Evolutionary conservation across 2,329 filamentous ascomycete species (phyloP), one percentile per base, ranked within the genome.

Genomic region (Pseudogymnoascus sp.): DNA sequence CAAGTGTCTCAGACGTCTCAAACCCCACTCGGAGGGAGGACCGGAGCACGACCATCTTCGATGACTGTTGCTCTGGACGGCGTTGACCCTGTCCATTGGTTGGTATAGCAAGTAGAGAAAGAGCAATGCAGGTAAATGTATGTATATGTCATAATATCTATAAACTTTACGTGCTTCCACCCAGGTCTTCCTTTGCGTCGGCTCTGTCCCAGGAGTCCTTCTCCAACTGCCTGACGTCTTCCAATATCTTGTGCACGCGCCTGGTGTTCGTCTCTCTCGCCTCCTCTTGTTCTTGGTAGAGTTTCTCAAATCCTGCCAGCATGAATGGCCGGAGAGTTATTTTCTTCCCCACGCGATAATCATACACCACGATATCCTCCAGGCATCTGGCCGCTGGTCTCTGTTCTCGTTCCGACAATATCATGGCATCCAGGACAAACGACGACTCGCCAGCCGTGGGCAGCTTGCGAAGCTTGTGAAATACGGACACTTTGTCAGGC

Each of bases 351-450:
- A 74, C 71, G 31, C 72, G 75, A 72, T 91, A 90, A 74, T 96
- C 88, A 74, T 94, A 95, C 0, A 90, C 78, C 8, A 89, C 87
- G 62, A 90, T 84, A 66, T 93, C 89, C 74, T 97, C 92, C 29
- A 84, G 78, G 62, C 88, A 88, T 44, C 86, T 78, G 3, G 92
- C 91, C 7, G 90, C 89, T 11, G 84, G 78, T 17, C 92, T 81
- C 68, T 86, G 85, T 68, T 90, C 85, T 39, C 79, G 77, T 72
- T 96, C 89, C 0, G 90, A 95, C 13, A 96, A 71, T 58, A 96
- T 79, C n/a, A 84, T 71, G 58, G 79, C 82, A 66, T 85, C 80
- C 61, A 86, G 71, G 60, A 82, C 72, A 64, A 93, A 82, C 17
- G 82, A 80, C 63, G 81, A 79, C 44, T 71, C 71, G 58, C 74